phyloP scores from a whole-genome alignment of 2,329 filamentous ascomycete species.

The Pseudocercospora ulei region DNA sequence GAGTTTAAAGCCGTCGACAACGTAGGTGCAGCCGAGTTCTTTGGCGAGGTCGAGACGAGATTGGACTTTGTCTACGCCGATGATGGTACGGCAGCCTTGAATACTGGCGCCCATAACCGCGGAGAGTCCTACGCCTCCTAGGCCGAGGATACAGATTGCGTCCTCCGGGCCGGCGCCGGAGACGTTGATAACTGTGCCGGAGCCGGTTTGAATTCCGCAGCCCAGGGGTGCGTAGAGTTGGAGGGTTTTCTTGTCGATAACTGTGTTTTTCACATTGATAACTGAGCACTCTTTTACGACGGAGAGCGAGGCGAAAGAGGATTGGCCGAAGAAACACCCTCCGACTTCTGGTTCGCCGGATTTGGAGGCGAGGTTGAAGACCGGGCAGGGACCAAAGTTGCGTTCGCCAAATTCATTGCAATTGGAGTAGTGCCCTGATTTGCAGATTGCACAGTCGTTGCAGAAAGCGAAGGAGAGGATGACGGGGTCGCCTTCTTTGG shows the following conservation, averaged over 20 bases:
- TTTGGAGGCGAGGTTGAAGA: conserved; percentile 26
- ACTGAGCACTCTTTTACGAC: conserved; percentile 37
- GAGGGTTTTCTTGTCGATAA: conserved; percentile 36
- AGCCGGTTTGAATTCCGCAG: conserved; percentile 43
- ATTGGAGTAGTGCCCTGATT: conserved; percentile 40
- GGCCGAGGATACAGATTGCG: conserved; percentile 38
- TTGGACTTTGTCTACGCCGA: conserved; percentile 37
- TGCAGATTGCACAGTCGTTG: conserved; percentile 42
- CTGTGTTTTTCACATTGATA: conserved; percentile 37
- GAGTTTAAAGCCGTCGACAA: conserved; percentile 34
- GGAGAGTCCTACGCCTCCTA: conserved; percentile 42
- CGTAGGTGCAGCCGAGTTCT: conserved; percentile 38
- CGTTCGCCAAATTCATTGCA: conserved; percentile 43
- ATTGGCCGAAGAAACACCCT: conserved; percentile 44
- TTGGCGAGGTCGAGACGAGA: conserved; percentile 36
- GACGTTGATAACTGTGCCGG: conserved; percentile 38
- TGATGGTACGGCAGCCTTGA: conserved; percentile 35
- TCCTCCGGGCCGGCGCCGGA: conserved; percentile 35
- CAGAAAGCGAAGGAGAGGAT: conserved; percentile 45
- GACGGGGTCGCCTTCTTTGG: conserved; percentile 41
- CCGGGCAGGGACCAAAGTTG: conserved; percentile 36
- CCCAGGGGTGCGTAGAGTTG: conserved; percentile 41
- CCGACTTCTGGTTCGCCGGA: conserved; percentile 30
- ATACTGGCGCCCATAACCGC: conserved; percentile 45
- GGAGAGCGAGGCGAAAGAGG: conserved; percentile 38